A percentile compares a stretch with the other conserved stretches of the same genome.
These are phyloP conservation scores for Acer saccharum DNA, from an alignment of 345 rosid species.

Conservation along the genomic window DNA sequence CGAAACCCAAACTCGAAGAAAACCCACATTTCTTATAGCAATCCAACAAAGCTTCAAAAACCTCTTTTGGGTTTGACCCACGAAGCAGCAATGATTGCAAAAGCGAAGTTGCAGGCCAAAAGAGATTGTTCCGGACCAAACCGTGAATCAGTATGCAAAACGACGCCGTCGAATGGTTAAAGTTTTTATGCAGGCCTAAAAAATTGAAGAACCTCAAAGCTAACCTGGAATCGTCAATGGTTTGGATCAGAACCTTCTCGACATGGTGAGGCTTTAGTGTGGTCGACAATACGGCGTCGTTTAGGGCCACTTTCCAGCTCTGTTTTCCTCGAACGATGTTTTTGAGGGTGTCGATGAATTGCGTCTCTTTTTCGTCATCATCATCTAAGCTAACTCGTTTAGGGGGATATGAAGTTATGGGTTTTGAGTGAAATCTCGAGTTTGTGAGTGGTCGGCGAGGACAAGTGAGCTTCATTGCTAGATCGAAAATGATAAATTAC, in stretches of 20 bases:
- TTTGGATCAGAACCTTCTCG: slow-evolving; percentile 58
- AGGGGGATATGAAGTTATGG: slow-evolving; percentile 29
- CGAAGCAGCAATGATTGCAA: slow-evolving; percentile 76
- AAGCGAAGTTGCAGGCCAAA: slow-evolving; percentile 94
- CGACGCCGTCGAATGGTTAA: slow-evolving; percentile 69
- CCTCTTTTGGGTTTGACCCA: slow-evolving; percentile 55
- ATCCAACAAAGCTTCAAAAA: slow-evolving; percentile 48
- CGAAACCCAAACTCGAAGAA: slow-evolving; percentile 68
- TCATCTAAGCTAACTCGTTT: slow-evolving; percentile 20
- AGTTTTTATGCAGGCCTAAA: slow-evolving; percentile 74
- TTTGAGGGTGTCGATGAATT: slow-evolving; percentile 45
- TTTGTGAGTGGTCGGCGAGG: slow-evolving; percentile 23
- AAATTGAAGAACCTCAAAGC: slow-evolving; percentile 87
- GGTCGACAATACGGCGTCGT: slow-evolving; percentile 35
- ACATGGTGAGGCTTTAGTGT: slow-evolving; percentile 56
- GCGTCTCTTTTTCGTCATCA: slow-evolving; percentile 41
- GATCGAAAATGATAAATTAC: not conserved
- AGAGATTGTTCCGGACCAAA: slow-evolving; percentile 49
- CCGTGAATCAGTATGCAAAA: slow-evolving; percentile 81
- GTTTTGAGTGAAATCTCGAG: slow-evolving; percentile 21
- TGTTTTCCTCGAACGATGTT: slow-evolving; percentile 62
- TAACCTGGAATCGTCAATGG: slow-evolving; percentile 71
- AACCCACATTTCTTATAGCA: slow-evolving; percentile 50
- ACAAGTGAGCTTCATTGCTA: slow-evolving; percentile 45
- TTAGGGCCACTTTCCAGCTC: slow-evolving; percentile 71